Evolutionary conservation across 148 eudicot genomes (phyloP), one percentile per base, ranked within the genome.

Genomic region (Nepenthes gracilis): DNA sequence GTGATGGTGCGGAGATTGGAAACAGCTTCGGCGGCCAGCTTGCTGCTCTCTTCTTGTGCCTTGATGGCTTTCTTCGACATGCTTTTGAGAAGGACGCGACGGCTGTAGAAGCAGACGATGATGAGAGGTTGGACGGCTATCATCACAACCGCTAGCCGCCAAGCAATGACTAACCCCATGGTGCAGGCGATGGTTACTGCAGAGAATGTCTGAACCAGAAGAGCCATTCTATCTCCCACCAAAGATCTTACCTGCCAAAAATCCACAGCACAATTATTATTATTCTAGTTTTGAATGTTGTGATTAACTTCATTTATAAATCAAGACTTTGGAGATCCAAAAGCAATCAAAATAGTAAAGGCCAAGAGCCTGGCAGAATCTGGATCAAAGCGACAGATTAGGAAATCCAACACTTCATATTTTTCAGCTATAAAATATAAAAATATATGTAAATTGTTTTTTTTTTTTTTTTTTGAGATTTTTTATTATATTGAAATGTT

Each of bases 221-320:
- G 79, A 1, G 95, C 83, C 78, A 85, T 77, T n/a, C 92, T 57
- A 61, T 91, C 97, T 9, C 95, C 97, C 36, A 91, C 95, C 55
- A 87, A 64, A 9, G 97, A 85, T 68, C 95, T 79, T 55, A 91
- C 90, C 97, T 91, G 69, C 43, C 47, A n/a, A 36, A 48, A 11
- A 3, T 13, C n/a, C 9, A 57, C 13, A 14, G 4, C 9, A 9
- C 23, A 53, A 12, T 23, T 23, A 23, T 23, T 23, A 23, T 23
- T 23, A 23, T 23, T 23, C 23, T 23, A 23, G 23, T 23, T 15
- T 53, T 45, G 48, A 5, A 45, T 8, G 32, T 53, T 53, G n/a
- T 15, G n/a, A 32, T 35, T 8, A 33, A 35, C 4, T 9, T 2
- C 2, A 35, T 7, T 15, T 2, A 32, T 56, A 35, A 1, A 32